Evolutionary conservation across 1,284 basidiomycete genomes (phyloP).

Genomic region (Pterulicium gracile): DNA sequence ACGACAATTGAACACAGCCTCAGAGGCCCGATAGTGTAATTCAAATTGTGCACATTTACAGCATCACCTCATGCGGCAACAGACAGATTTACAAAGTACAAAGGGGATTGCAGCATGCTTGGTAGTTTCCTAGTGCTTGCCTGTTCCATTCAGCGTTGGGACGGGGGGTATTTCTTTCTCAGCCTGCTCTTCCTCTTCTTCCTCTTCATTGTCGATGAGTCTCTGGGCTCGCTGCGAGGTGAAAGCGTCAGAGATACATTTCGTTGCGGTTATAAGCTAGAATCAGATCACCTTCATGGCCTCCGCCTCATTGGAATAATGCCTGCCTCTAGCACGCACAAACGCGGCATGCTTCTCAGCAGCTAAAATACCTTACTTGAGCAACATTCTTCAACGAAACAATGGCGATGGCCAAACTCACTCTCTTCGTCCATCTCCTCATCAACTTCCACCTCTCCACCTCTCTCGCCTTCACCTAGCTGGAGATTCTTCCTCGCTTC

Average conservation of each 20-base stretch:
- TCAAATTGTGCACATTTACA: too few relatives aligned
- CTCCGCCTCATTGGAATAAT: slow-evolving; percentile 88
- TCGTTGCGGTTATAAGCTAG: slow-evolving; percentile 6
- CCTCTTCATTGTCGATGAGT: slow-evolving; percentile 60
- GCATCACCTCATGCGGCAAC: too few relatives aligned
- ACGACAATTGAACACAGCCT: too few relatives aligned
- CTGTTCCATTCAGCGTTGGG: slow-evolving; percentile 23
- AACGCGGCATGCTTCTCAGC: slow-evolving; percentile 78
- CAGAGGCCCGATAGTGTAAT: too few relatives aligned
- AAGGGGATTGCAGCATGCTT: too few relatives aligned
- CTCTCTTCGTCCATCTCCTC: slow-evolving; percentile 85
- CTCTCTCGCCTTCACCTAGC: slow-evolving; percentile 31
- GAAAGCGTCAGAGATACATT: slow-evolving; percentile 2
- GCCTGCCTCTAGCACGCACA: slow-evolving; percentile 69
- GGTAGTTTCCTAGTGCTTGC: not conserved
- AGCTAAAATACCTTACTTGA: slow-evolving; percentile 33
- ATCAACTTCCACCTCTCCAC: slow-evolving; percentile 58
- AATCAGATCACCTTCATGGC: slow-evolving; percentile 67
- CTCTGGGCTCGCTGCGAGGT: slow-evolving; percentile 45
- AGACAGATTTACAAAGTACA: too few relatives aligned
- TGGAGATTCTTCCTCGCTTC: slow-evolving; percentile 45
- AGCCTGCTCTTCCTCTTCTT: slow-evolving; percentile 25
- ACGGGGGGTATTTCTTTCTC: slow-evolving; percentile 9
- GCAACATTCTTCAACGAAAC: too few relatives aligned
- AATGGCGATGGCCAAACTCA: too few relatives aligned